Conservation (phyloP, 2,329 filamentous ascomycete species). For the Phyllosticta citrichinensis region DNA sequence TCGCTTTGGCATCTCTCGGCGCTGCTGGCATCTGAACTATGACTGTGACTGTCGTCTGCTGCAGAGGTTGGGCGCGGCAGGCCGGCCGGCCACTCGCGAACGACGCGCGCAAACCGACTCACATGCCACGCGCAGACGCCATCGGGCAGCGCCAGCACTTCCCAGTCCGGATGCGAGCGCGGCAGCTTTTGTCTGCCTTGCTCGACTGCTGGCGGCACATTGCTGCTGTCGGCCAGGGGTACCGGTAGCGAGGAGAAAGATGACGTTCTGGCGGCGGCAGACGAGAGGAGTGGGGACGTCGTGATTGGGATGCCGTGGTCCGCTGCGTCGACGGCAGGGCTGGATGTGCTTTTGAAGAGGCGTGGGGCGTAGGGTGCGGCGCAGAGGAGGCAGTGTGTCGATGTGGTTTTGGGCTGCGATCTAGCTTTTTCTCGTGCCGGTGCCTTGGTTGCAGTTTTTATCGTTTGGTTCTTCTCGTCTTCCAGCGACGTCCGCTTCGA, state of each 20-base stretch:
- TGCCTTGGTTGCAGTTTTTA: background rate
- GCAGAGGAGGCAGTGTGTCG: constrained; percentile 23
- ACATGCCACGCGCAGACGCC: constrained; percentile 27
- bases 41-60: background rate
- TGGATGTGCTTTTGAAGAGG: constrained; percentile 24
- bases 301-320: background rate
- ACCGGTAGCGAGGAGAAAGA: background rate
- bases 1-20: background rate
- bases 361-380: constrained; percentile 19
- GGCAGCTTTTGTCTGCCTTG: background rate
- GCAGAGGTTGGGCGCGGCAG: too few relatives aligned
- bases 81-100: constrained; percentile 1
- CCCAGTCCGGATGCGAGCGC: background rate
- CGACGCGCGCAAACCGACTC: constrained; percentile 17
- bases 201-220: background rate
- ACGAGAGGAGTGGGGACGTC: background rate
- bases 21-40: background rate
- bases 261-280: background rate
- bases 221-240: background rate
- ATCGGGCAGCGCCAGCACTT: constrained; percentile 21
- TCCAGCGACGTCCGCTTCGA: background rate
- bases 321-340: constrained; percentile 12
- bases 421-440: background rate
- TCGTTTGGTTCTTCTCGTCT: background rate
- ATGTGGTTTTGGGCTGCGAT: constrained; percentile 2